phyloP scores from a whole-genome alignment of 2,329 filamentous ascomycete genomes.

The Fusarium camptoceras region DNA sequence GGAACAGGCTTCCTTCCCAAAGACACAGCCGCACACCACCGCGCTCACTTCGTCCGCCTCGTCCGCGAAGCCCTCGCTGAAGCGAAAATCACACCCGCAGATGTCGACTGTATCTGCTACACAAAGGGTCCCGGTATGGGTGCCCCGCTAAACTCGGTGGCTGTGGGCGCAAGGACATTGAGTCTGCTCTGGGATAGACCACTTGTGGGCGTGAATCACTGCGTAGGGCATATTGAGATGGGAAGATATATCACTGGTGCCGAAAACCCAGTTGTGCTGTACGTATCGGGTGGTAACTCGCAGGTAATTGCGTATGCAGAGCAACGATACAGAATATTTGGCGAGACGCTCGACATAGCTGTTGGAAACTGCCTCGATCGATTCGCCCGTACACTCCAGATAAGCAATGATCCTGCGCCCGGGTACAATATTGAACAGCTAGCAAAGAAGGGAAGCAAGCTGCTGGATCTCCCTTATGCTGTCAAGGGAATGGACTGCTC shows the following conservation, averaged over 20 bases:
- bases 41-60: conserved; percentile 83
- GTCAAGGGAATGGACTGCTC: conserved; percentile 99
- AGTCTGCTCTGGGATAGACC: conserved; percentile 86
- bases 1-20: conserved; percentile 96
- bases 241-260: conserved; percentile 92
- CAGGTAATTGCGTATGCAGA: conserved; percentile 98
- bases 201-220: conserved; percentile 97
- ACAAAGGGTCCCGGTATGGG: conserved; percentile 98
- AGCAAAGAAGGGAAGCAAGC: conserved; percentile 76
- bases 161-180: conserved; percentile 85
- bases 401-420: conserved; percentile 95
- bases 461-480: conserved; percentile 92
- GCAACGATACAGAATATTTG: conserved; percentile 96
- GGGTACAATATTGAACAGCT: conserved; percentile 99
- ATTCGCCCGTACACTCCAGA: conserved; percentile 89
- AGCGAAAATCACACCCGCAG: conserved; percentile 69
- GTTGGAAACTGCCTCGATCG: conserved; percentile 97
- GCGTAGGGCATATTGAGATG: conserved; percentile 99
- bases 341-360: conserved; percentile 96
- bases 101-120: conserved; percentile 94
- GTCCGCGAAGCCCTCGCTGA: conserved; percentile 81
- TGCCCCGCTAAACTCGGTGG: conserved; percentile 87
- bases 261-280: conserved; percentile 91
- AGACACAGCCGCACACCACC: conserved; percentile 94
- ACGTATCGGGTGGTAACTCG: conserved; percentile 95